These are phyloP conservation scores for Astragalus membranaceus DNA, from an alignment of 306 rosid genomes.

Conservation along the genomic window DNA sequence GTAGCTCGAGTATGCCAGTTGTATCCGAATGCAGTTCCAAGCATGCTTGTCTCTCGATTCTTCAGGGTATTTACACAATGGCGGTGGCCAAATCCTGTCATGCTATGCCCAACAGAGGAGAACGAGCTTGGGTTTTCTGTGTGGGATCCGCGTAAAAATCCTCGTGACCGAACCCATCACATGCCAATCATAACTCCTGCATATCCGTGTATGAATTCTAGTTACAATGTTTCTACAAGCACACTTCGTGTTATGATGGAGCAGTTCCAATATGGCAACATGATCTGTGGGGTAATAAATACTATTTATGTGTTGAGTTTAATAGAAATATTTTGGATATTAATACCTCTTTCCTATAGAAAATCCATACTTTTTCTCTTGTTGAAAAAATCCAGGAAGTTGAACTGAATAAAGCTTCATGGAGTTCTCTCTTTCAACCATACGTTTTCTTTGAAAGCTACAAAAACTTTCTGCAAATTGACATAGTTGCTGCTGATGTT, in stretches of 20 bases:
- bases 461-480: constrained; percentile 86
- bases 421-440: constrained; percentile 77
- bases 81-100: constrained; percentile 98
- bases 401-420: constrained; percentile 55
- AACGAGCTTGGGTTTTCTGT: constrained; percentile 73
- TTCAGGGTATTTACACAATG: constrained; percentile 95
- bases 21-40: constrained; percentile 91
- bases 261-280: constrained; percentile 72
- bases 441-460: constrained; percentile 79
- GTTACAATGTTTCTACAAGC: constrained; percentile 86
- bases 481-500: constrained; percentile 68
- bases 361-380: constrained; percentile 4
- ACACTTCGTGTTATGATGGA: constrained; percentile 92
- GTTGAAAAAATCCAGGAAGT: constrained; percentile 49
- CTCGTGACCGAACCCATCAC: constrained; percentile 75
- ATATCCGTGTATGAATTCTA: constrained; percentile 96
- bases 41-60: constrained; percentile 91
- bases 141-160: constrained; percentile 94
- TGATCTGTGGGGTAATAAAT: constrained; percentile 62
- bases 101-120: constrained; percentile 83
- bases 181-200: constrained; percentile 98
- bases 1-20: constrained; percentile 94
- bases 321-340: neutral
- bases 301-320: neutral
- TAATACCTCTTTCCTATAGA: neutral